Conservation (phyloP, 2,329 filamentous ascomycete genomes). For the Monosporascus sp. region DNA sequence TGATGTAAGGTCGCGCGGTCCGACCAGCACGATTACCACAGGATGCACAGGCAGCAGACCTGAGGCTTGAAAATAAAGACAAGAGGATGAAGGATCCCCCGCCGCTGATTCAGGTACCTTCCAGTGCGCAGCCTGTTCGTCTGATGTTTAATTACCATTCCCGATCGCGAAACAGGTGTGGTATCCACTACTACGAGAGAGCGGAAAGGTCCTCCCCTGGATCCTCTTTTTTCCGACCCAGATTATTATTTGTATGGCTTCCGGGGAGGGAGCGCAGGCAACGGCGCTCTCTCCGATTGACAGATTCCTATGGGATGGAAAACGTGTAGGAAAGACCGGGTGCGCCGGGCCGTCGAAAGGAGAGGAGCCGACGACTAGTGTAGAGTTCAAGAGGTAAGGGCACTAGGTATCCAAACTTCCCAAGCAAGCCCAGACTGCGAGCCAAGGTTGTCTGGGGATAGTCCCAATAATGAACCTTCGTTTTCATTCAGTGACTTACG, state of each 20-base stretch:
- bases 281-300: not conserved
- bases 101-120: not conserved
- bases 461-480: not conserved
- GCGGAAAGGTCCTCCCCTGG: not conserved
- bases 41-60: not conserved
- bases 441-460: no score
- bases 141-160: not conserved
- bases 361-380: no score
- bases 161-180: not conserved
- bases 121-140: not conserved
- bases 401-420: no score
- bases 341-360: no score
- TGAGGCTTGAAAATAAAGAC: not conserved
- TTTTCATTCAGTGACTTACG: not conserved
- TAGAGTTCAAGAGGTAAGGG: no score
- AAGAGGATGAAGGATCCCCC: not conserved
- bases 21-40: not conserved
- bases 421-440: no score
- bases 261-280: not conserved
- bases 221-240: not conserved
- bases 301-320: not conserved
- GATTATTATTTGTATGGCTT: not conserved
- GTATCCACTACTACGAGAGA: not conserved
- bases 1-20: not conserved
- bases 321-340: no score